Conservation (phyloP, 345 rosid species). For the Lepidium didymum region DNA sequence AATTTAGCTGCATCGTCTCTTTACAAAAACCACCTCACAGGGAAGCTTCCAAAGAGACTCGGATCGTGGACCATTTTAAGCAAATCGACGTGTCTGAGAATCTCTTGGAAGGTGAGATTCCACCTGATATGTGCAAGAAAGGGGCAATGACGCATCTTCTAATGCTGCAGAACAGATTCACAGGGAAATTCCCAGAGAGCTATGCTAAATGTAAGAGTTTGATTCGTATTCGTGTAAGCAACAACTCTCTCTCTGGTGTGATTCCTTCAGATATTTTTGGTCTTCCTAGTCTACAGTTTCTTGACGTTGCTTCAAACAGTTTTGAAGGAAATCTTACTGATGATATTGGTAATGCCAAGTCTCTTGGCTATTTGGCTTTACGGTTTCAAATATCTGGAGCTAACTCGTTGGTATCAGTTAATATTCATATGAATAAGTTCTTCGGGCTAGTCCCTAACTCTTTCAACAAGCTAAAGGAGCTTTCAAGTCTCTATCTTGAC, state of each 20-base stretch:
- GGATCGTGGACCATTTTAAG: constrained; percentile 54
- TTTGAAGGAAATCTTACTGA: constrained; percentile 49
- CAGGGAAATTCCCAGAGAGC: constrained; percentile 51
- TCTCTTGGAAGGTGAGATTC: constrained; percentile 60
- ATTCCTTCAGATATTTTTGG: constrained; percentile 72
- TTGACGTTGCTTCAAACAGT: constrained; percentile 57
- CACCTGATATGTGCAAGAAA: constrained; percentile 76
- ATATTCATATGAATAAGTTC: constrained; percentile 44
- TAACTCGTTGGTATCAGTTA: constrained; percentile 45
- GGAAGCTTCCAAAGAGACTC: constrained; percentile 52
- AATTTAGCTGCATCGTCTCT: constrained; percentile 46
- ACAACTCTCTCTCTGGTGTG: constrained; percentile 55
- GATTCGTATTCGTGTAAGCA: constrained; percentile 51
- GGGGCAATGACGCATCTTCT: constrained; percentile 53
- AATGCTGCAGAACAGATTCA: constrained; percentile 58
- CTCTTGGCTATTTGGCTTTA: constrained; percentile 45
- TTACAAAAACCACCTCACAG: constrained; percentile 59
- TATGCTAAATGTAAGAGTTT: constrained; percentile 51
- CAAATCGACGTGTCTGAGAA: constrained; percentile 77
- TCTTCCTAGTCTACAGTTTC: constrained; percentile 48
- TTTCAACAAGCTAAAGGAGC: constrained; percentile 48
- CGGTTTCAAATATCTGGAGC: constrained; percentile 50
- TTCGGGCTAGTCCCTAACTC: constrained; percentile 47
- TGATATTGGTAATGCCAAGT: constrained; percentile 50
- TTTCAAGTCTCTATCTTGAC: constrained; percentile 39